Conservation (phyloP, 768 basidiomycete species). For the Pholiota molesta region DNA sequence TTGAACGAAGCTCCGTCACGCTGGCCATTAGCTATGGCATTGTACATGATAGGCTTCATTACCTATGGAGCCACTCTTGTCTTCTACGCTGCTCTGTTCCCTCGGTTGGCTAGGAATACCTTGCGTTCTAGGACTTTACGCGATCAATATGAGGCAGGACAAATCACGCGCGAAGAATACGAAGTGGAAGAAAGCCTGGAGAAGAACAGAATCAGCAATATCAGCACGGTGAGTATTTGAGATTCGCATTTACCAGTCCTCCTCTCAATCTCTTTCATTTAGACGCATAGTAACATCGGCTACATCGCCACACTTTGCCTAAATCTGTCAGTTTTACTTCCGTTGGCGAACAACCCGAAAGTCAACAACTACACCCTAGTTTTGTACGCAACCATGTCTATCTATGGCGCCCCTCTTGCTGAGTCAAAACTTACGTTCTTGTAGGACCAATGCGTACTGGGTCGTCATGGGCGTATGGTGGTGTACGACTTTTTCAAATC, state of each 20-base stretch:
- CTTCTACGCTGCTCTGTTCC: slow-evolving; percentile 80
- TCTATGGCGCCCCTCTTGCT: background rate
- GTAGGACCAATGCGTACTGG: slow-evolving; percentile 74
- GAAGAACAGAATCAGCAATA: slow-evolving; percentile 85
- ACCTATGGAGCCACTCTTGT: slow-evolving; percentile 81
- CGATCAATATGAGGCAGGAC: slow-evolving; percentile 59
- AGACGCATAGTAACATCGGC: slow-evolving; percentile 81
- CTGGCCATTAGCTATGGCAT: slow-evolving; percentile 77
- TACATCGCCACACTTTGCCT: slow-evolving; percentile 67
- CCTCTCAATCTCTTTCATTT: background rate
- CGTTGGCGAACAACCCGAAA: slow-evolving; percentile 55
- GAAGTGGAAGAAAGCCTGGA: slow-evolving; percentile 78
- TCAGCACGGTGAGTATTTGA: slow-evolving; percentile 65
- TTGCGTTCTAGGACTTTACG: slow-evolving; percentile 57
- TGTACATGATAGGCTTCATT: slow-evolving; percentile 82
- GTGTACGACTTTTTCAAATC: slow-evolving; percentile 57
- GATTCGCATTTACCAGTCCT: background rate
- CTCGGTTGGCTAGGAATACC: slow-evolving; percentile 81
- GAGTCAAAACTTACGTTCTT: background rate
- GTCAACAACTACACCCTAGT: slow-evolving; percentile 78
- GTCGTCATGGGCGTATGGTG: slow-evolving; percentile 85
- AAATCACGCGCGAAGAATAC: slow-evolving; percentile 63
- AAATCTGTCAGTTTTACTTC: slow-evolving; percentile 72
- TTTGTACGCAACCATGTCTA: slow-evolving; percentile 48
- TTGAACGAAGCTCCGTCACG: slow-evolving; percentile 52